Base-by-base conservation (phyloP, 2,329 filamentous ascomycete species). In the Verticillium nonalfalfae region DNA sequence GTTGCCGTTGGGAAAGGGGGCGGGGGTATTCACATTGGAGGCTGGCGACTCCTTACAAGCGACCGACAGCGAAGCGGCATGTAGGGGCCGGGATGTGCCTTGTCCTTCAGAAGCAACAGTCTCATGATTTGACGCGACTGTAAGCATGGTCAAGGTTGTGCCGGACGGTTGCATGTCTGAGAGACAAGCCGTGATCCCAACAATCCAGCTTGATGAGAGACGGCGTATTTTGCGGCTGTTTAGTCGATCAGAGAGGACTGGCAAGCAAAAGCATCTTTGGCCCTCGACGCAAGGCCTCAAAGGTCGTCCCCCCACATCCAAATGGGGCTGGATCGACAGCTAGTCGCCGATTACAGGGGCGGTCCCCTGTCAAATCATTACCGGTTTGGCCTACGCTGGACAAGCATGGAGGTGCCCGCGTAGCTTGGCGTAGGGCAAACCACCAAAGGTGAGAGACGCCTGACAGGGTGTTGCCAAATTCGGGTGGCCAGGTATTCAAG, bases 301-400 rank as follows among this genome's bases (percentile, higher is more conserved):
- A 15, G 13, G n/a, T 18, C 7, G 40, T 31, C 58, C 35, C 33
- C 35, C 50, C 58, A 39, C 58, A 56, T 15, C 35, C 59, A 36
- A 55, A 33, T 57, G 40, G 31, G 57, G 31, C 38, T 60, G 26
- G 63, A 64, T 64, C 63, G 63, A 64, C 63, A 34, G 59, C 63
- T 63, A 64, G 50, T 34, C 18, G 61, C 55, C 61, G 36, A 50
- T 33, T 60, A 40, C 63, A 64, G 62, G 61, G 63, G 56, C 36
- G 60, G 33, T 13, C 33, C 61, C 61, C 56, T 55, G 56, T n/a
- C 61, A 31, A 56, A n/a, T 15, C 18, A 55, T 52, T 50, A n/a
- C 45, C 31, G 52, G 52, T 59, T 57, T 36, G 50, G 36, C 57
- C 55, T 33, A 34, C 34, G 40, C 39, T 18, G 60, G 40, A 14